Conservation (phyloP, 2,329 filamentous ascomycete species). For the Periglandula ipomoeae region DNA sequence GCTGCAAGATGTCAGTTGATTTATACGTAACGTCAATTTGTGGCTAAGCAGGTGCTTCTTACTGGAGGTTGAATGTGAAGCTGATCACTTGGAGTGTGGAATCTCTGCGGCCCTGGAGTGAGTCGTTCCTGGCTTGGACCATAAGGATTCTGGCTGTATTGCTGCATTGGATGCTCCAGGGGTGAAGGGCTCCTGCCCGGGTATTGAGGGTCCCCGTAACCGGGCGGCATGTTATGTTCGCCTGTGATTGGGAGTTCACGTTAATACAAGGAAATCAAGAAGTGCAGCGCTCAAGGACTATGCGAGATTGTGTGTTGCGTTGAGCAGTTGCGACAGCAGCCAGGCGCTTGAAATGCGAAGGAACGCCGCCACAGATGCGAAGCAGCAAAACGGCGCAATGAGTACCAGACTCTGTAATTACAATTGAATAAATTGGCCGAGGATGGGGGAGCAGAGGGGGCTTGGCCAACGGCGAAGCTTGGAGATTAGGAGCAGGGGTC, state of each 20-base stretch:
- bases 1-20: conserved; percentile 25
- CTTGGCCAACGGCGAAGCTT: background rate
- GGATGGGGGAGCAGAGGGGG: background rate
- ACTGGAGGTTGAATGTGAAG: conserved; percentile 79
- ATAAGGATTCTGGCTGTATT: conserved; percentile 4
- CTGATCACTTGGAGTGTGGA: conserved; percentile 60
- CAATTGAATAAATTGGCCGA: background rate
- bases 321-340: background rate
- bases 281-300: background rate
- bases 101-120: conserved; percentile 24
- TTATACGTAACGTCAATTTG: too few species aligned
- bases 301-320: background rate
- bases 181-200: conserved; percentile 2
- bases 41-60: conserved; percentile 6
- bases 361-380: too few species aligned
- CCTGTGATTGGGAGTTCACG: background rate
- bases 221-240: conserved; percentile 1
- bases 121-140: conserved; percentile 28
- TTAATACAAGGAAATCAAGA: background rate
- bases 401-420: background rate
- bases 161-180: conserved; percentile 5
- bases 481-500: background rate
- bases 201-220: background rate
- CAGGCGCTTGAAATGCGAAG: background rate
- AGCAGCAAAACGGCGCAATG: background rate